phyloP scores from a whole-genome alignment of 1,284 basidiomycete species.

The Microbotryum silenes-acaulis region DNA sequence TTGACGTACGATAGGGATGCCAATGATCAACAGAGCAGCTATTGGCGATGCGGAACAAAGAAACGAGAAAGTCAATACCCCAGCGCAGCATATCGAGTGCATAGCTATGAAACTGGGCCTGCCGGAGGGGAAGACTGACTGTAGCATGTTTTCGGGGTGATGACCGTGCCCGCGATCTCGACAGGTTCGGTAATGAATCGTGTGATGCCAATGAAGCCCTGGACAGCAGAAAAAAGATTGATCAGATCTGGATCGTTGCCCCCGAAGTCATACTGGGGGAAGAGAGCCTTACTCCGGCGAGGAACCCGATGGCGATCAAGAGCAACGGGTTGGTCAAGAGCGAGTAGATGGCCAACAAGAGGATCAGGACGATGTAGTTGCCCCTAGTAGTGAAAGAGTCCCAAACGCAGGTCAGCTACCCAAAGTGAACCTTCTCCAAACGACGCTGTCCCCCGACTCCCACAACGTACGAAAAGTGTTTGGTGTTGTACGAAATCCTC shows the following conservation, averaged over 20 bases:
- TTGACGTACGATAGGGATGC: constrained; percentile 34
- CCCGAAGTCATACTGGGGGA: neutral
- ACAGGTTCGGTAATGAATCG: constrained; percentile 67
- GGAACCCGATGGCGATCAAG: constrained; percentile 74
- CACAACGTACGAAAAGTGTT: constrained; percentile 1
- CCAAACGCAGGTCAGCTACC: no score
- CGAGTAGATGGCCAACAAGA: constrained; percentile 76
- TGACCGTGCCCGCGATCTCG: constrained; percentile 64
- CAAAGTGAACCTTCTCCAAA: no score
- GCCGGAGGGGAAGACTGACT: neutral
- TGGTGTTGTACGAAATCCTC: constrained; percentile 4
- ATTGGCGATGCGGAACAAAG: constrained; percentile 1
- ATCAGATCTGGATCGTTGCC: neutral
- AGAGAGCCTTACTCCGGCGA: constrained; percentile 54
- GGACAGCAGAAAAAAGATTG: neutral
- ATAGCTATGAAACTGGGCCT: no score
- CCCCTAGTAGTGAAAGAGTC: constrained; percentile 43
- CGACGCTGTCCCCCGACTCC: neutral
- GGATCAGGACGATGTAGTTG: constrained; percentile 81
- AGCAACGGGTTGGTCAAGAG: constrained; percentile 74
- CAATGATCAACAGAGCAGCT: constrained; percentile 39
- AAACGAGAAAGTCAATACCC: no score
- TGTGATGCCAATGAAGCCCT: constrained; percentile 81
- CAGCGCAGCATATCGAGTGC: no score
- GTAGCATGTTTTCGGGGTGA: constrained; percentile 60